Conservation (phyloP, 2,329 filamentous ascomycete genomes). For the Aspergillus oerlinghausenensis region DNA sequence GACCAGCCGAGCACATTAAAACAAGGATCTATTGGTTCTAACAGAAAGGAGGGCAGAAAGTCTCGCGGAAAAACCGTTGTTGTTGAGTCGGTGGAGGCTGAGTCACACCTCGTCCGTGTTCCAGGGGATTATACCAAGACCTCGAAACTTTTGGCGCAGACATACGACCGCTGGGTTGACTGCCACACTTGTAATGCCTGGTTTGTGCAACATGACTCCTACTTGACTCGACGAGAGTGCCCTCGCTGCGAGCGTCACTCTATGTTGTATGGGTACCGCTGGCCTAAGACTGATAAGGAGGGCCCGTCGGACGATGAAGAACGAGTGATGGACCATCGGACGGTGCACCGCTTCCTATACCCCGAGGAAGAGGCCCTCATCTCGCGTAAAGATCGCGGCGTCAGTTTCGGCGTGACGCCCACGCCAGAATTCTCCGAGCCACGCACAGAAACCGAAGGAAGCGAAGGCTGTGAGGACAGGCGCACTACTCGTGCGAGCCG, state of each 20-base stretch:
- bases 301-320: constrained; percentile 67
- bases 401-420: constrained; percentile 33
- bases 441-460: constrained; percentile 36
- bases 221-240: constrained; percentile 78
- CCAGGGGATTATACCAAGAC: constrained; percentile 83
- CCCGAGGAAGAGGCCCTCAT: constrained; percentile 58
- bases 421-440: constrained; percentile 37
- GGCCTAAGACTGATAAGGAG: constrained; percentile 88
- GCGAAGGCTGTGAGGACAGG: constrained; percentile 31
- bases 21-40: constrained; percentile 14
- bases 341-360: constrained; percentile 76
- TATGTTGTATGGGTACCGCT: constrained; percentile 89
- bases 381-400: constrained; percentile 33
- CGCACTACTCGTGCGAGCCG: constrained; percentile 33
- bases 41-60: constrained; percentile 17
- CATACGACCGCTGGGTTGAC: constrained; percentile 77
- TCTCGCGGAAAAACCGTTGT: constrained; percentile 23
- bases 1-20: constrained; percentile 27
- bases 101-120: constrained; percentile 43
- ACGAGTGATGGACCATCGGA: constrained; percentile 76
- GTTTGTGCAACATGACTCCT: constrained; percentile 86
- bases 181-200: constrained; percentile 77
- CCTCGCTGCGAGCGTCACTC: constrained; percentile 92
- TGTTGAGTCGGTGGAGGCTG: constrained; percentile 36
- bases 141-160: constrained; percentile 67